Base-by-base conservation (phyloP, 306 rosid genomes). In the Luffa acutangula region DNA sequence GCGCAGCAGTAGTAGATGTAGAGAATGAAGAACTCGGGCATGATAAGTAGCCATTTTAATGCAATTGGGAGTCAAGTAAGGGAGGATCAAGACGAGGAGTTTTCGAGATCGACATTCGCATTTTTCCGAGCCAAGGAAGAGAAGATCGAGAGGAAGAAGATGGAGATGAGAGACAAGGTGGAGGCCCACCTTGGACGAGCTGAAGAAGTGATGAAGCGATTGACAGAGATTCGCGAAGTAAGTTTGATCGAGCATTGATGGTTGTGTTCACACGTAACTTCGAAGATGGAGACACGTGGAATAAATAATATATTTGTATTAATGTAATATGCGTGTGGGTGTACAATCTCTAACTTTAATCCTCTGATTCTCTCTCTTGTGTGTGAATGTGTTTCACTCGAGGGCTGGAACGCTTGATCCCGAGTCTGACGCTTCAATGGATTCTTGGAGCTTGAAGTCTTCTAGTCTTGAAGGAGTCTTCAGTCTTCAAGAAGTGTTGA, bases 201-300 rank as follows among this genome's bases (percentile, higher is more conserved):
- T 0, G 97, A 93, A 73, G 89, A 88, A 76, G 93, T 88, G 69
- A 87, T 93, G 17, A 91, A 86, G 82, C 91, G 97, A 43, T 85
- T 95, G 81, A 91, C 97, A 62, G 97, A 91, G 81, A 93, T 95
- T 80, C 91, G 92, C n/a, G 91, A 91, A 82, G 98, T 92, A 87
- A 87, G 93, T 11, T 60, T 10, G 1, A 60, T 14, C 18, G 25
- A 2, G 5, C 2, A 3, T n/a, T 56, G 60, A 12, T n/a, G n/a
- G n/a, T n/a, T n/a, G n/a, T n/a, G n/a, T n/a, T n/a, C n/a, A n/a
- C n/a, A n/a, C n/a, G n/a, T n/a, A n/a, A n/a, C n/a, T n/a, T n/a
- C n/a, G n/a, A n/a, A n/a, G n/a, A n/a, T n/a, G n/a, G n/a, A n/a
- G n/a, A n/a, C n/a, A n/a, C n/a, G n/a, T n/a, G n/a, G n/a, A n/a